Evolutionary conservation across 345 rosid genomes (phyloP), one percentile per base, ranked within the genome.

Genomic region (Hypericum androsaemum): DNA sequence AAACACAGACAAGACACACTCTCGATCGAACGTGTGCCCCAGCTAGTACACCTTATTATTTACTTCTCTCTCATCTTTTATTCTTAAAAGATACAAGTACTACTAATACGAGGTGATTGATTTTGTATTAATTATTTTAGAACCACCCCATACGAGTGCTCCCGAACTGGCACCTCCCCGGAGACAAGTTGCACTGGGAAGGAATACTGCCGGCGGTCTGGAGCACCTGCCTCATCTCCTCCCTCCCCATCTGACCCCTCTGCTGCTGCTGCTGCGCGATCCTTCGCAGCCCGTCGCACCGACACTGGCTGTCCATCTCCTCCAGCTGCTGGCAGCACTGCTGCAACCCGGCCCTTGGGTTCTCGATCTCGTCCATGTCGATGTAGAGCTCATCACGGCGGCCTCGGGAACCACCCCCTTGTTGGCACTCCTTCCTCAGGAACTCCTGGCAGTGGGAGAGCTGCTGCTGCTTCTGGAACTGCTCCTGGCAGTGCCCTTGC

Each of bases 281-380:
- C 14, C 54, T 45, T 53, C 43, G 37, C 12, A 74, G 57, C 6
- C 64, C 73, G 3, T 47, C 35, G 58, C 80, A 75, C 7, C 70
- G 58, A 65, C 77, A 75, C 12, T 12, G 47, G 36, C 12, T 35
- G 10, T 63, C 63, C n/a, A 67, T 3, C 13, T 52, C 22, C 53
- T 62, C 15, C 17, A 75, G 50, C 50, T 71, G 66, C 37, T 54
- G 43, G 57, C 79, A 75, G 53, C 79, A 75, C 9, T 37, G 50
- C 3, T 39, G 48, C 43, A 43, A 5, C 43, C 51, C 7, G 10
- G 44, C 15, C 50, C 60, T 16, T 42, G 38, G 43, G 57, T 52
- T 22, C 50, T n/a, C n/a, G n/a, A 60, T 12, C 5, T 22, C n/a
- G n/a, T n/a, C 32, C 4, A 22, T 22, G 32, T 22, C 32, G 2